Base-by-base conservation (phyloP, 768 basidiomycete species). In the Glaciozyma antarctica region DNA sequence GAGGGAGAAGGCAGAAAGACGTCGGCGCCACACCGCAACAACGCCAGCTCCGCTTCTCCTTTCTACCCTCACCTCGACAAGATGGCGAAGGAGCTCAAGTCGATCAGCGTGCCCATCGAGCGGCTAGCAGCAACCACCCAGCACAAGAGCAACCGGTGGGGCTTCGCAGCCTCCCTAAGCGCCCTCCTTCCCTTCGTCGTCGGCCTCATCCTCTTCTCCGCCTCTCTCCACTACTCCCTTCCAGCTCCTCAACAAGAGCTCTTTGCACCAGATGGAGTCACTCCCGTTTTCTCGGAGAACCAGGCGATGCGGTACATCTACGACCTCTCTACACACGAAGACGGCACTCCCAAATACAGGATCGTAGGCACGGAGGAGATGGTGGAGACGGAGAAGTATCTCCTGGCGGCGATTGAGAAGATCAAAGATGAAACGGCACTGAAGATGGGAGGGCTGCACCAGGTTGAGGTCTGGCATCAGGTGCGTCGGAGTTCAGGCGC, bases 401-500 rank as follows among this genome's bases (percentile, higher is more conserved):
- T 93, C 81, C 73, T 85, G 26, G 77, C 82, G 54, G 82, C 86
- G 72, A 86, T 86, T 3, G 78, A 84, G 60, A 79, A 79, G 52
- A 75, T 93, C 45, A 79, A 84, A 72, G 75, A 76, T 41, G 76
- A 74, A 48, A 78, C 73, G 3, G 64, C 74, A 22, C 72, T 67
- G 48, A 72, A 65, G 19, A 66, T 68, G 26, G 73, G 66, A 0
- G 77, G 71, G 6, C 78, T 85, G 55, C 85, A 85, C 53, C 78
- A 93, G 73, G 92, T 94, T 72, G 90, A 95, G 73, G 84, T 93
- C 0, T 94, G 89, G 88, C 80, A 86, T 62, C 93, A 95, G 76
- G 48, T 65, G 24, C 43, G n/a, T 48, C 38, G 30, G n/a, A 16
- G 38, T 30, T 52, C 41, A 3, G 30, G 30, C 19, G 16, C 10